Evolutionary conservation across 2,329 filamentous ascomycete genomes (phyloP).

Genomic region (Didymella exigua): DNA sequence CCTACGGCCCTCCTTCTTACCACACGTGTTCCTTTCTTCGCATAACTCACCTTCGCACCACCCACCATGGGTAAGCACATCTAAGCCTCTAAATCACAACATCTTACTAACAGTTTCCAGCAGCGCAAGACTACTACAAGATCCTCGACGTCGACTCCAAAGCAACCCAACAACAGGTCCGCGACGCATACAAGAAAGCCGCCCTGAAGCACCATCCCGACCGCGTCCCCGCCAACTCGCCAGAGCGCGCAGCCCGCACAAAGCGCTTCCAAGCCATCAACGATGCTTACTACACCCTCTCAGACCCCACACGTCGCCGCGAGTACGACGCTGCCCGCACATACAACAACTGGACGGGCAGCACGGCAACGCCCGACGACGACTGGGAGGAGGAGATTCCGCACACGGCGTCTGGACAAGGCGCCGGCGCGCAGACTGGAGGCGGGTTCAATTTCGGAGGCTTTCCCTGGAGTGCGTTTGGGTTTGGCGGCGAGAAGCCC

Average conservation of each 20-base stretch:
- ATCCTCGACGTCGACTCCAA: constrained; percentile 71
- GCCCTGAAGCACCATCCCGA: constrained; percentile 94
- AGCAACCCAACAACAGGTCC: constrained; percentile 81
- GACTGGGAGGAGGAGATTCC: constrained; percentile 60
- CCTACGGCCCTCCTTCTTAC: not conserved
- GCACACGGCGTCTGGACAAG: not conserved
- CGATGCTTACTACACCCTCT: constrained; percentile 91
- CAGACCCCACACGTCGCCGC: constrained; percentile 73
- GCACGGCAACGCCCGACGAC: constrained; percentile 52
- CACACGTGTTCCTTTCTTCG: not conserved
- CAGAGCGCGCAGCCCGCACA: constrained; percentile 80
- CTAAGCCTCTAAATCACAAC: not conserved
- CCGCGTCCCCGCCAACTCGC: constrained; percentile 80
- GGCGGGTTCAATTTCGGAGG: constrained; percentile 44
- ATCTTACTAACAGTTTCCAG: constrained; percentile 2
- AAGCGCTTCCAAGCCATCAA: constrained; percentile 90
- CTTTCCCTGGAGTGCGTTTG: constrained; percentile 80
- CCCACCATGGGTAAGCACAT: constrained; percentile 1
- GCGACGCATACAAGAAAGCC: constrained; percentile 92
- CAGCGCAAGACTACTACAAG: constrained; percentile 25
- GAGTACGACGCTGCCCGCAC: constrained; percentile 81
- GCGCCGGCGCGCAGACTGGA: not conserved
- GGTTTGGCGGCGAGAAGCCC: constrained; percentile 59
- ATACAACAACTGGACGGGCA: constrained; percentile 56
- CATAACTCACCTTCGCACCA: not conserved